Conservation (phyloP, 345 rosid genomes). For the Pistacia vera region DNA sequence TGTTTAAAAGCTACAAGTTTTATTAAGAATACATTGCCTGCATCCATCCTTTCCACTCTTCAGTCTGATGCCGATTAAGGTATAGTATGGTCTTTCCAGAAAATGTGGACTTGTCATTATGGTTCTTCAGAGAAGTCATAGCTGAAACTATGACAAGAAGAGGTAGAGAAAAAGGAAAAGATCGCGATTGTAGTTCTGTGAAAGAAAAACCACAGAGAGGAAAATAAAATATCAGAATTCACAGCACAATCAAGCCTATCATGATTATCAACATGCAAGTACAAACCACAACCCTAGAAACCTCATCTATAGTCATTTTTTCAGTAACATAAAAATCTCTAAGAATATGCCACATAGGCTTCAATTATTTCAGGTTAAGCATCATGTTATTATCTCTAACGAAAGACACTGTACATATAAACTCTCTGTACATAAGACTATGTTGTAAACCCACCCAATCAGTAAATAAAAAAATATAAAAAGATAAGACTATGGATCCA, state of each 20-base stretch:
- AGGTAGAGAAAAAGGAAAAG: conserved; percentile 87
- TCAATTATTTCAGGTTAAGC: conserved; percentile 8
- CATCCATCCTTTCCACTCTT: conserved; percentile 99
- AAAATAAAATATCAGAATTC: conserved; percentile 12
- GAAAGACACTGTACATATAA: not conserved
- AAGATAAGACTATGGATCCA: too few relatives aligned
- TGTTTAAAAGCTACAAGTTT: not conserved
- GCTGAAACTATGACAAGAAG: conserved; percentile 87
- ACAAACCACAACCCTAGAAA: not conserved
- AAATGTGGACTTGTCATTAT: conserved; percentile 71
- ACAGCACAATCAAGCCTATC: not conserved
- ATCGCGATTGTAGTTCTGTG: conserved; percentile 91
- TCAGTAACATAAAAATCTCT: not conserved
- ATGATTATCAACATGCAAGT: not conserved
- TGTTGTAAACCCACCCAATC: not conserved
- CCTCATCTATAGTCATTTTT: not conserved
- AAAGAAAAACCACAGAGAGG: conserved; percentile 22
- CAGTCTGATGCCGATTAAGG: conserved; percentile 96
- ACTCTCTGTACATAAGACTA: not conserved
- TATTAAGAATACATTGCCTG: conserved; percentile 69
- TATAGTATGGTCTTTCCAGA: conserved; percentile 79
- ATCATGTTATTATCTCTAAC: not conserved
- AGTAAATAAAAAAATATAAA: too few relatives aligned
- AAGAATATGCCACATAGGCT: not conserved
- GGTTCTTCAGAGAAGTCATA: conserved; percentile 88